Percentiles rank a stretch among this genome's conserved stretches.
Conservation (phyloP, 257 asterid genomes). For the Gentiana dahurica region DNA sequence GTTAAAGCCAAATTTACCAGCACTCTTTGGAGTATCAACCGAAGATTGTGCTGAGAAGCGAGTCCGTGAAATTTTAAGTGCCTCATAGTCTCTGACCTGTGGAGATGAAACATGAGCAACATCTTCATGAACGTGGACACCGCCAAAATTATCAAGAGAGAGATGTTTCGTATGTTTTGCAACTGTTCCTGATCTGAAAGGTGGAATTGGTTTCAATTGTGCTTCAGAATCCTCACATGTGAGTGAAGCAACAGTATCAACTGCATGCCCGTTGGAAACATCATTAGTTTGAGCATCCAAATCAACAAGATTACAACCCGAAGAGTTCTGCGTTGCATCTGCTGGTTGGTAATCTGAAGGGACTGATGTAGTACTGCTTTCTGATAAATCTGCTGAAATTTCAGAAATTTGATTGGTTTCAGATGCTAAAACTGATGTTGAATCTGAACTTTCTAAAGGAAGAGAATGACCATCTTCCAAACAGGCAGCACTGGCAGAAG, state of each 20-base stretch:
- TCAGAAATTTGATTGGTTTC: slow-evolving; percentile 11
- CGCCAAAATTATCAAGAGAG: slow-evolving; percentile 12
- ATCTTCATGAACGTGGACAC: slow-evolving; percentile 13
- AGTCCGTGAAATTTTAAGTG: slow-evolving; percentile 18
- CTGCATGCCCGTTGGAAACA: slow-evolving; percentile 24
- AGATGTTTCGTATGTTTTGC: slow-evolving; percentile 8
- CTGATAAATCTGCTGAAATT: slow-evolving; percentile 2
- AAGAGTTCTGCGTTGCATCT: slow-evolving; percentile 10
- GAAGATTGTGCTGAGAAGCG: slow-evolving; percentile 11
- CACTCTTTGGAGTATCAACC: slow-evolving; percentile 15
- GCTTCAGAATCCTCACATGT: slow-evolving; percentile 12
- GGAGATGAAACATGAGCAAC: slow-evolving; percentile 24
- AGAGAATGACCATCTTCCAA: slow-evolving; percentile 5
- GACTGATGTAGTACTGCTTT: slow-evolving; percentile 14
- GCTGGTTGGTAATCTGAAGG: slow-evolving; percentile 16
- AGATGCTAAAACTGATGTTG: slow-evolving; percentile 11
- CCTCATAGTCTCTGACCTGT: slow-evolving; percentile 19
- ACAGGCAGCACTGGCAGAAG: not conserved
- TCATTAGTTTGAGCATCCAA: slow-evolving; percentile 10
- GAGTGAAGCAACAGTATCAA: slow-evolving; percentile 16
- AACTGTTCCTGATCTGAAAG: slow-evolving; percentile 8
- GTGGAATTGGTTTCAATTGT: slow-evolving; percentile 6
- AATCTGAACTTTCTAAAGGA: slow-evolving; percentile 11
- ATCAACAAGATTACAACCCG: not conserved
- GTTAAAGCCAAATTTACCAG: slow-evolving; percentile 8